Percentiles rank a stretch among this genome's conserved stretches.
Conservation (phyloP, 1,139 yeast species). For the Nakaseomyces uthaithaninus region DNA sequence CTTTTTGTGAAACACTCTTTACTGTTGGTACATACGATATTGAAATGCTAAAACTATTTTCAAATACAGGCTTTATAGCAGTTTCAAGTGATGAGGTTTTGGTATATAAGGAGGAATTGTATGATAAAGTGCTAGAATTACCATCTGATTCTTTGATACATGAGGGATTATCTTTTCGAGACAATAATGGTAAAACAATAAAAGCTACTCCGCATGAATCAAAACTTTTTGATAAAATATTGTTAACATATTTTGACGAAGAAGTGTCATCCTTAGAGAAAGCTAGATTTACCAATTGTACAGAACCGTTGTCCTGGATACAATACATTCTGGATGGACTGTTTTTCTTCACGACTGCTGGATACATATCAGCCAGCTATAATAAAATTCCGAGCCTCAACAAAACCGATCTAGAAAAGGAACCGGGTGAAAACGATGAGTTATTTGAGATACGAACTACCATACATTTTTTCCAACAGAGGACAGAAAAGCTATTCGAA, state of each 20-base stretch:
- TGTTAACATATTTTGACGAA: conserved; percentile 15
- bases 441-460: conserved; percentile 22
- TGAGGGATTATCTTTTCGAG: conserved; percentile 23
- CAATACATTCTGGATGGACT: conserved; percentile 66
- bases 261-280: conserved; percentile 22
- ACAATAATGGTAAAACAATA: conserved; percentile 17
- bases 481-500: conserved; percentile 16
- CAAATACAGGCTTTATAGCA: conserved; percentile 43
- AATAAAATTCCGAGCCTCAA: conserved; percentile 15
- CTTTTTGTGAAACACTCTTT: conserved; percentile 45
- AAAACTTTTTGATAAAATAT: conserved; percentile 18
- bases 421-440: conserved; percentile 25
- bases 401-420: conserved; percentile 24
- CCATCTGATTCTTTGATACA: conserved; percentile 29
- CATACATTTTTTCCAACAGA: conserved; percentile 23
- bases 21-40: conserved; percentile 46
- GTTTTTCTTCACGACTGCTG: conserved; percentile 83
- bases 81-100: conserved; percentile 67
- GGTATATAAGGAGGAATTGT: conserved; percentile 46
- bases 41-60: conserved; percentile 14
- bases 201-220: conserved; percentile 36
- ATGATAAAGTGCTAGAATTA: conserved; percentile 44
- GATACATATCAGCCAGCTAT: conserved; percentile 40
- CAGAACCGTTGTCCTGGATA: conserved; percentile 51
- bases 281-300: conserved; percentile 17